Evolutionary conservation across 78 protist genomes (phyloP).

Genomic region (Dictyostelium capitatum): DNA sequence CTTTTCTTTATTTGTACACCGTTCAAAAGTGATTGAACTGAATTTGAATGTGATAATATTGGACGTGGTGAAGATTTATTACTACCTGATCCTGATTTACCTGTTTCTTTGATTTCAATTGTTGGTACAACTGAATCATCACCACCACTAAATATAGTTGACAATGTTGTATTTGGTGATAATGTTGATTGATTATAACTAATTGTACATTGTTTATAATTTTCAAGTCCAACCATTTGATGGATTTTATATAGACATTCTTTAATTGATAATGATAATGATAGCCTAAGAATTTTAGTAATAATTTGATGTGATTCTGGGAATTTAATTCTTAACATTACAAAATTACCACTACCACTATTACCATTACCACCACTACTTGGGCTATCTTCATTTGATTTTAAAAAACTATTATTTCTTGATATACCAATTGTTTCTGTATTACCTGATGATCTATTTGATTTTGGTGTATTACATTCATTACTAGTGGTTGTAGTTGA

Average conservation of each 20-base stretch:
- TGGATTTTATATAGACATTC: slow-evolving; percentile 63
- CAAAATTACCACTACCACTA: background rate
- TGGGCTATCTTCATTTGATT: background rate
- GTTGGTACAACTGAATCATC: slow-evolving; percentile 62
- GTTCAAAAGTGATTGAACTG: slow-evolving; percentile 27
- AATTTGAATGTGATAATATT: slow-evolving; percentile 21
- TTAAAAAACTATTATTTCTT: background rate
- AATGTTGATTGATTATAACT: slow-evolving; percentile 39
- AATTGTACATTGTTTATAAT: slow-evolving; percentile 24
- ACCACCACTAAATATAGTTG: slow-evolving; percentile 33
- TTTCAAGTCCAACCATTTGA: slow-evolving; percentile 26
- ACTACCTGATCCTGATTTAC: background rate
- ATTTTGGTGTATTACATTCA: background rate
- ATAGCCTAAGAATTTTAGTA: slow-evolving; percentile 37
- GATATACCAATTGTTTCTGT: background rate
- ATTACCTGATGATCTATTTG: background rate
- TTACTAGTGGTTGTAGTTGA: background rate
- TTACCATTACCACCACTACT: background rate
- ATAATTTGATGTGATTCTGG: slow-evolving; percentile 72
- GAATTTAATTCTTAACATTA: slow-evolving; percentile 46
- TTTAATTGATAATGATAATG: slow-evolving; percentile 20
- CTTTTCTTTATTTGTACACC: background rate
- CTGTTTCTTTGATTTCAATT: slow-evolving; percentile 39
- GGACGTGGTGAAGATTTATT: slow-evolving; percentile 30
- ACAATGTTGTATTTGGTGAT: background rate